Base-by-base conservation (phyloP, 306 rosid genomes). In the Echinosophora koreensis region DNA sequence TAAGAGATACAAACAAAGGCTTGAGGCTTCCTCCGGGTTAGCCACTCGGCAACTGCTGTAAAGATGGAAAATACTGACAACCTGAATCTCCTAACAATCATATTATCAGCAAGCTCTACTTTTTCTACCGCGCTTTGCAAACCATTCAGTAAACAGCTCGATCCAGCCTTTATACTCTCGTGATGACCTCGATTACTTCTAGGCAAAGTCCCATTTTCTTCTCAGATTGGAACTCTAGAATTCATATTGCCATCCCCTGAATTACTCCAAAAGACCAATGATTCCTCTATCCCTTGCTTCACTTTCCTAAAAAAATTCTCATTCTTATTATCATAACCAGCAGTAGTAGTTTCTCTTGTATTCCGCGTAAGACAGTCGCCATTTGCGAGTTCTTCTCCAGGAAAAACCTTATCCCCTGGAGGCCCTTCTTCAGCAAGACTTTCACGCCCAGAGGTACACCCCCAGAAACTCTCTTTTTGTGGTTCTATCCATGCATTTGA, bases 381-480 rank as follows among this genome's bases (percentile, higher is more conserved):
- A n/a, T n/a, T 76, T 3, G 81, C 79, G 13, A 87, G n/a, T n/a
- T 80, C 96, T 60, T 90, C 98, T 18, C 93, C 87, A 7, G 85
- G 90, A 66, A 81, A 88, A 54, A 79, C 90, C 81, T 92, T 96
- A 3, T 22, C 22, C 58, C 50, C 86, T 38, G 86, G 77, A 56
- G 62, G 85, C 61, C 73, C 81, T 64, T 78, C 85, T 77, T 87
- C 85, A 56, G 76, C 86, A 62, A 82, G 79, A 44, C 88, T 56
- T 87, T 88, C 50, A n/a, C 73, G 39, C 81, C 86, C 12, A 89
- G 83, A 32, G 76, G 80, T 8, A 78, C 82, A 82, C 84, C 72
- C 54, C 88, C 93, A 46, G 89, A 77, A 81, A 66, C 92, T 42
- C 78, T 82, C 66, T 84, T 89, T 82, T 71, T 90, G 41, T 86